Evolutionary conservation across 148 eudicot species (phyloP), one percentile per base, ranked within the genome.

Genomic region (Rhododendron henanense): DNA sequence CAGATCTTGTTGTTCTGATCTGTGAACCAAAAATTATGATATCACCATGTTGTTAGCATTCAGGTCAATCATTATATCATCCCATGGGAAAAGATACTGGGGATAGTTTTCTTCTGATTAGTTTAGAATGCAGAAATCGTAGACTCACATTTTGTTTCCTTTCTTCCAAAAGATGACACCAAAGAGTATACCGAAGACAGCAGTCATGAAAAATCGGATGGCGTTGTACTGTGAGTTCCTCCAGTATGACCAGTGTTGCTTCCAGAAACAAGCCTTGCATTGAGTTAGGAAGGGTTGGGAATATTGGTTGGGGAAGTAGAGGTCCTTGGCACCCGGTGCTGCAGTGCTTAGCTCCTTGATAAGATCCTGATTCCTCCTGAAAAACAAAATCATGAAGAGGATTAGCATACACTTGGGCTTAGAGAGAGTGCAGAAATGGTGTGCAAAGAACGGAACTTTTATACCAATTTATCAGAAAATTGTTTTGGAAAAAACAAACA

Each of bases 261-360:
- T 92, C 94, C 94, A 90, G 88, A 92, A 88, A 85, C 94, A 92
- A 84, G 94, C 91, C 84, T 84, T 85, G 82, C 90, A 92, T 80
- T 90, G 94, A 57, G 87, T 65, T 31, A 87, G 13, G 84, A 90
- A 92, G 3, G 92, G 53, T 73, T 90, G 94, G 0, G 94, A 81
- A 21, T 69, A 92, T 85, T 90, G 79, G 2, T 91, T 88, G 9
- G 91, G 87, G 59, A 92, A 92, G 85, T 84, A 44, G 57, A 92
- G 88, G 82, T 90, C 92, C 69, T 87, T 75, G 5, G 92, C 90
- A 57, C 89, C 94, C 83, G 81, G 87, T 73, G 88, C 85, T 31
- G 91, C 89, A 39, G 79, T 84, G 87, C 94, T 92, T 19, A 92
- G 87, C 50, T 90, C 83, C 79, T 87, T 87, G 67, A 92, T 90